Base-by-base conservation (phyloP, 371 early-diverging fungal genomes). In the Batrachochytrium dendrobatidis region DNA sequence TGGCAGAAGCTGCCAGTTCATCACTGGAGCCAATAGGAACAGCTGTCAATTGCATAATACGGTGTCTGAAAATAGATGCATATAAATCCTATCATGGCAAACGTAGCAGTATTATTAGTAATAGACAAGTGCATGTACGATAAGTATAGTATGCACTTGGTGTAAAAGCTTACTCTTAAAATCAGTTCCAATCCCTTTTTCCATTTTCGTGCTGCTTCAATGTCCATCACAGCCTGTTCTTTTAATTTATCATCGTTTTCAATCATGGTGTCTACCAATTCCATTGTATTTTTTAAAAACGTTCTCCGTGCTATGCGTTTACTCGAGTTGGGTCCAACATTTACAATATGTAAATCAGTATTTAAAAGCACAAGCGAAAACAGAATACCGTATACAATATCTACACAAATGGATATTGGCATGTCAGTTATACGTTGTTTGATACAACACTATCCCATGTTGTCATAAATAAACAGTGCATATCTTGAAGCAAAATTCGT, bases 321-420 rank as follows among this genome's bases (percentile, higher is more conserved):
- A 28, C 62, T 74, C 44, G 75, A 83, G 63, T 86, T 84, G 15
- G 56, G 46, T 10, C 59, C 65, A 12, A 69, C 60, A 52, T 65
- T 74, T 18, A 90, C 91, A 32, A 89, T 82, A 64, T 93, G 90
- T 33, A 94, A 74, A 69, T 95, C 96, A 0, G 96, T 95, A 70
- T 95, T 95, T 2, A 95, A 78, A 34, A 95, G 65, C 43, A 95
- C 70, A 3, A 93, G 51, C 6, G 93, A 92, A 61, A 90, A 94
- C 0, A 87, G 79, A 31, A 92, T 82, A 20, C 88, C 88, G 66
- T 95, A 88, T 0, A 91, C 90, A 22, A 87, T 62, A 30, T 75
- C 85, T 63, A 26, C 46, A 6, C 18, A 58, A 86, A 86, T 67
- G 58, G 32, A 45, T 33, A 18, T 39, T 62, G 44, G 34, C 8